These are phyloP conservation scores for Kodamaea anthophila DNA, from an alignment of 1,139 yeast species.

Conservation along the genomic window DNA sequence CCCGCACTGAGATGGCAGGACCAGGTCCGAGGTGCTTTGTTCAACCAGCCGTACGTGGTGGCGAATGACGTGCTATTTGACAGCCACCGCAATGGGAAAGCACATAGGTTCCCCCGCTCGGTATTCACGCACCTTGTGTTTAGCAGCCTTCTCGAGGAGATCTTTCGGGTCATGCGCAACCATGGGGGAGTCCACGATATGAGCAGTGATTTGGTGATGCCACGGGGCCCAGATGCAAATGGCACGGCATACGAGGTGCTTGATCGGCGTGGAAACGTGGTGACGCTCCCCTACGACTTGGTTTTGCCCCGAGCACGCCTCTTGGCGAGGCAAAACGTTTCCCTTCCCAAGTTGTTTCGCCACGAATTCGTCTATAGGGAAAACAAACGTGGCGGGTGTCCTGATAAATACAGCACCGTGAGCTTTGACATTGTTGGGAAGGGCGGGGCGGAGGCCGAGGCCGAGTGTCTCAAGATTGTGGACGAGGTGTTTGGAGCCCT, in stretches of 20 bases:
- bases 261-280: slow-evolving; percentile 79
- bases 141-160: slow-evolving; percentile 47
- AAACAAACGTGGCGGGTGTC: slow-evolving; percentile 48
- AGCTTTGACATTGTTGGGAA: slow-evolving; percentile 68
- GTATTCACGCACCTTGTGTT: slow-evolving; percentile 38
- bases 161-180: slow-evolving; percentile 54
- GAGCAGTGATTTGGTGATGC: slow-evolving; percentile 53
- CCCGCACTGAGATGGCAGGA: slow-evolving; percentile 94
- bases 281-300: slow-evolving; percentile 83
- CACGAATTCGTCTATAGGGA: slow-evolving; percentile 82
- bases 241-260: slow-evolving; percentile 69
- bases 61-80: slow-evolving; percentile 84
- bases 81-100: slow-evolving; percentile 23
- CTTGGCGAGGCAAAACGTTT: slow-evolving; percentile 55
- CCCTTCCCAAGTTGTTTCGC: slow-evolving; percentile 59
- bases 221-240: slow-evolving; percentile 70
- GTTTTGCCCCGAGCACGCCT: slow-evolving; percentile 85
- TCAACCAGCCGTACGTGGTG: slow-evolving; percentile 73
- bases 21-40: slow-evolving; percentile 80
- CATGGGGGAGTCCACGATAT: slow-evolving; percentile 87
- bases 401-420: slow-evolving; percentile 71
- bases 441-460: slow-evolving; percentile 52
- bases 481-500: slow-evolving; percentile 63
- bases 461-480: slow-evolving; percentile 77
- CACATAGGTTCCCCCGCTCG: slow-evolving; percentile 18